phyloP scores from a whole-genome alignment of 805 yeast species.

The Lipomyces chichibuensis region DNA sequence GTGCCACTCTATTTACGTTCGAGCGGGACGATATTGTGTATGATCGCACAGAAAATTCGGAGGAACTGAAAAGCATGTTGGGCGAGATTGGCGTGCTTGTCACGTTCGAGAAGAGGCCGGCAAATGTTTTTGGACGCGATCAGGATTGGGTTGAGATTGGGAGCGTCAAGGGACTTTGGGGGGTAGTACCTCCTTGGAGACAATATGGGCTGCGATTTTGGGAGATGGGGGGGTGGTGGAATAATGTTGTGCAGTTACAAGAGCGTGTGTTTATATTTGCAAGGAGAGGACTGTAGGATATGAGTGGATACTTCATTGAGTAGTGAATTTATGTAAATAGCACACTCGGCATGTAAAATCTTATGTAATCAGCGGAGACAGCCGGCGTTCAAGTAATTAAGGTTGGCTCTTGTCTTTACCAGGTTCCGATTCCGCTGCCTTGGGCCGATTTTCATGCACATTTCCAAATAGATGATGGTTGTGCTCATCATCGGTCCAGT shows the following conservation, averaged over 20 bases:
- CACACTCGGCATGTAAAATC: no score
- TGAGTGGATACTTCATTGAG: neutral
- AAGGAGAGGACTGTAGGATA: conserved; percentile 10
- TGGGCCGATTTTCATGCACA: no score
- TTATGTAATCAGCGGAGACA: no score
- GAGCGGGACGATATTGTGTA: conserved; percentile 50
- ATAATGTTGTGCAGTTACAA: conserved; percentile 13
- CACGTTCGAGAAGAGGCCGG: conserved; percentile 42
- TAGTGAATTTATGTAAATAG: neutral
- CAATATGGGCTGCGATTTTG: conserved; percentile 9
- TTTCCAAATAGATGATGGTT: no score
- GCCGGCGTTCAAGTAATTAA: no score
- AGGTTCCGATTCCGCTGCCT: no score
- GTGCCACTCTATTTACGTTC: conserved; percentile 76
- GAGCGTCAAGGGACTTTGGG: conserved; percentile 48
- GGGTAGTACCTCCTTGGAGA: conserved; percentile 40
- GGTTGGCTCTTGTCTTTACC: no score
- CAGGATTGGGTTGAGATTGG: conserved; percentile 52
- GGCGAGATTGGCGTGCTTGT: conserved; percentile 56
- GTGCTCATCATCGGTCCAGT: no score
- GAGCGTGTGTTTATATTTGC: conserved; percentile 26
- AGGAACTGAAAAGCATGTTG: conserved; percentile 50
- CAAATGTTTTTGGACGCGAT: conserved; percentile 10
- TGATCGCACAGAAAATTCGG: conserved; percentile 72
- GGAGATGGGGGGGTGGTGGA: conserved; percentile 23